phyloP scores from a whole-genome alignment of 129 eudicot genomes.

The Lactuca sativa region DNA sequence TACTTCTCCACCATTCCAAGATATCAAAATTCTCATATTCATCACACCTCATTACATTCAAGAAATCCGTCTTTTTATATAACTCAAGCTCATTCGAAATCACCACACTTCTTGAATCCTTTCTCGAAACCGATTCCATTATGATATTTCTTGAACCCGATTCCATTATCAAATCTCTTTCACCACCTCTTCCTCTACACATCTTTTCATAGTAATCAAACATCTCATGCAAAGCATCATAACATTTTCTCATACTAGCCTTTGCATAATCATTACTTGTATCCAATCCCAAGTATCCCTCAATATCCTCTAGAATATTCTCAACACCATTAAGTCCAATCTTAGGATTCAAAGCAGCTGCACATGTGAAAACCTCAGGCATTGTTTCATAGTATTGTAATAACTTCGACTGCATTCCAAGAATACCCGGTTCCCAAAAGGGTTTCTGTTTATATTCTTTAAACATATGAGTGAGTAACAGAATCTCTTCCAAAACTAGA shows the following conservation, averaged over 20 bases:
- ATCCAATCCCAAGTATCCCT: conserved; percentile 1
- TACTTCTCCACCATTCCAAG: conserved; percentile 20
- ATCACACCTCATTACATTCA: conserved; percentile 11
- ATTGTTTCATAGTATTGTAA: conserved; percentile 6
- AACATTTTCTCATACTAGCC: neutral
- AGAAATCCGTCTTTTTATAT: conserved; percentile 13
- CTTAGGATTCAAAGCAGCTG: conserved; percentile 9
- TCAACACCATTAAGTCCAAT: conserved; percentile 16
- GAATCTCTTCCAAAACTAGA: conserved; percentile 8
- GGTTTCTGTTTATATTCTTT: conserved; percentile 9
- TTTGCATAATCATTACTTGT: neutral
- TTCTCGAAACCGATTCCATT: conserved; percentile 1
- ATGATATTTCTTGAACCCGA: neutral
- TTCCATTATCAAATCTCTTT: neutral
- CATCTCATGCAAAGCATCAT: neutral
- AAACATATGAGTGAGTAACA: conserved; percentile 12
- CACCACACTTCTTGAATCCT: neutral
- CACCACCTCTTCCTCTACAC: conserved; percentile 6
- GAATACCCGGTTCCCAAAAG: conserved; percentile 12
- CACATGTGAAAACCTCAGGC: neutral
- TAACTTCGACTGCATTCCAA: neutral
- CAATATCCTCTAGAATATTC: conserved; percentile 17
- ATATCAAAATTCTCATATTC: conserved; percentile 6
- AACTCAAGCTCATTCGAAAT: conserved; percentile 17
- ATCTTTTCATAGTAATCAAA: conserved; percentile 8